These are phyloP conservation scores for Vaccinium corymbosum DNA, from an alignment of 148 eudicot genomes.

Conservation along the genomic window DNA sequence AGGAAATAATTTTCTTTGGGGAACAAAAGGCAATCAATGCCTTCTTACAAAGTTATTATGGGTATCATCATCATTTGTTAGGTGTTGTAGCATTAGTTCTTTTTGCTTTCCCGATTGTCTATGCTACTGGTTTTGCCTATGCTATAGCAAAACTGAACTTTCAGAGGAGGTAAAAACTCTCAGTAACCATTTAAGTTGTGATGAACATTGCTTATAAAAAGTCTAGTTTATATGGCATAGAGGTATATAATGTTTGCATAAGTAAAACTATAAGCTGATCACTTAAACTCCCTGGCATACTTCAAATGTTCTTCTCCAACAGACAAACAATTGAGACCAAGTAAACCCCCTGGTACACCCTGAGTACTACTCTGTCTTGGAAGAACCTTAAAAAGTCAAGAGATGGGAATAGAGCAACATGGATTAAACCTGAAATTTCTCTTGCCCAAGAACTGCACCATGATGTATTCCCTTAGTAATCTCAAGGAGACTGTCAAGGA, in stretches of 20 bases:
- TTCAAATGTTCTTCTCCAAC: too few species aligned
- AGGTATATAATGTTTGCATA: not conserved
- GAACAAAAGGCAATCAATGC: conserved; percentile 15
- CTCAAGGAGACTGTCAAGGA: too few species aligned
- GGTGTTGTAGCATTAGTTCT: conserved; percentile 17
- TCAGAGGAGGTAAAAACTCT: conserved; percentile 14
- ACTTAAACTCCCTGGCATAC: too few species aligned
- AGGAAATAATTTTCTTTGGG: conserved; percentile 7
- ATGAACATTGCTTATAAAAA: too few species aligned
- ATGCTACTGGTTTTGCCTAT: conserved; percentile 19
- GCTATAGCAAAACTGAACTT: conserved; percentile 22
- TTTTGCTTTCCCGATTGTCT: conserved; percentile 19
- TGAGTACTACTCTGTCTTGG: not conserved
- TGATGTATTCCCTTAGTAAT: too few species aligned
- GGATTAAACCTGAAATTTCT: too few species aligned
- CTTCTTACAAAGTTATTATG: conserved; percentile 15
- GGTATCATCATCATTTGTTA: conserved; percentile 15
- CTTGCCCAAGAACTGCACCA: too few species aligned
- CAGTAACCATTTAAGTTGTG: not conserved
- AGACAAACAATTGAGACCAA: not conserved
- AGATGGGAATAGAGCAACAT: too few species aligned
- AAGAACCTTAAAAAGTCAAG: too few species aligned
- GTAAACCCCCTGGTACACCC: not conserved
- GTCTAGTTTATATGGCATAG: too few species aligned
- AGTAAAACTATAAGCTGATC: not conserved